These are phyloP conservation scores for Solanum commersonii DNA, from an alignment of 257 asterid species.

Conservation along the genomic window DNA sequence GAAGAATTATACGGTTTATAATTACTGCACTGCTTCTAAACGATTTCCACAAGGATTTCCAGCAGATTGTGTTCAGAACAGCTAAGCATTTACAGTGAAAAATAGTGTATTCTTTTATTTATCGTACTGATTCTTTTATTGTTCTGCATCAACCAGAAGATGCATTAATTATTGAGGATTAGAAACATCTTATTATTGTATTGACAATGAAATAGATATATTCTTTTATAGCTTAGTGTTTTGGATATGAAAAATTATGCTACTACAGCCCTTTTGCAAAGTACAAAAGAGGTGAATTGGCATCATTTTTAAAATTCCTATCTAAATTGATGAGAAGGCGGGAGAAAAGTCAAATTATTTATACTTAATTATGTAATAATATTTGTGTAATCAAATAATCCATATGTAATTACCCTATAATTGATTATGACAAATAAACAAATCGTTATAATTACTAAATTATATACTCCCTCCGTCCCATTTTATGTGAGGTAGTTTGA, in stretches of 20 bases:
- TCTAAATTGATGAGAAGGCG: not conserved
- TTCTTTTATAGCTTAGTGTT: not conserved
- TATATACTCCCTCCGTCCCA: no score
- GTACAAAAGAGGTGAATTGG: not conserved
- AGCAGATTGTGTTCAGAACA: not conserved
- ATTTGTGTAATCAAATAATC: no score
- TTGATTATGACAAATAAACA: no score
- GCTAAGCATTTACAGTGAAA: not conserved
- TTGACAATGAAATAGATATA: not conserved
- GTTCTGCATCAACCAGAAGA: not conserved
- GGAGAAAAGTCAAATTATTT: not conserved
- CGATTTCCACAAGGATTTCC: not conserved
- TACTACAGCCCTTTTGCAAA: not conserved
- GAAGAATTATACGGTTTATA: not conserved
- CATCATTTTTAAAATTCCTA: not conserved
- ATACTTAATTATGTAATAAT: not conserved
- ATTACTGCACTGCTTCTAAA: not conserved
- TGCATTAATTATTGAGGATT: not conserved
- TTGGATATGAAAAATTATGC: not conserved
- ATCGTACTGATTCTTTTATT: not conserved
- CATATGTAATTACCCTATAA: no score
- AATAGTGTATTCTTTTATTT: not conserved
- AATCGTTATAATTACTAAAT: no score
- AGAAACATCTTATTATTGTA: no score
- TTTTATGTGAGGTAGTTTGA: no score